phyloP scores from a whole-genome alignment of 1,284 basidiomycete genomes.

The Meira miltonrushii region DNA sequence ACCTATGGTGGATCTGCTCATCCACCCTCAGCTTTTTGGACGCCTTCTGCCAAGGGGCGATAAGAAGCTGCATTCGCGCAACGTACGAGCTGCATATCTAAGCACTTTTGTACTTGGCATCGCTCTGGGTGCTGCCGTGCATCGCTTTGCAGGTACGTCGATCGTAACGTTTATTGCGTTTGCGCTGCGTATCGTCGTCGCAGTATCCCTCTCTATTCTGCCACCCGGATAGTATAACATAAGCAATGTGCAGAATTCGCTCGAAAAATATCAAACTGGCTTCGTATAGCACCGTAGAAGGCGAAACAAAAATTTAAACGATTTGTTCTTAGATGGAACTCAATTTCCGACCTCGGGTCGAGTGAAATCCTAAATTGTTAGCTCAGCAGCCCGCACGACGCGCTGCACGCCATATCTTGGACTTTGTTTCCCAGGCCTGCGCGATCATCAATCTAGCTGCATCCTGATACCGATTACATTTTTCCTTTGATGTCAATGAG shows the following conservation, averaged over 20 bases:
- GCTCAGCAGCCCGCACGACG: no score
- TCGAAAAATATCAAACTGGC: conserved; percentile 1
- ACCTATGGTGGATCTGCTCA: conserved; percentile 4
- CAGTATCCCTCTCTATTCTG: background rate
- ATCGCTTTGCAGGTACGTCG: background rate
- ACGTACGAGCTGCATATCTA: background rate
- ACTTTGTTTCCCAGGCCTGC: no score
- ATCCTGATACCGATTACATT: no score
- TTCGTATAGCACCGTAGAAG: background rate
- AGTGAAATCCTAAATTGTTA: no score
- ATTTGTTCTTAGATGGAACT: no score
- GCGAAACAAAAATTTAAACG: no score
- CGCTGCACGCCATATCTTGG: no score
- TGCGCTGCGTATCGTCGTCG: background rate
- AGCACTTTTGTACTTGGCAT: conserved; percentile 2
- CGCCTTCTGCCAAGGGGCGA: background rate
- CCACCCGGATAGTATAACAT: background rate
- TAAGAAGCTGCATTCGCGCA: conserved; percentile 1
- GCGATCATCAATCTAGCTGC: no score
- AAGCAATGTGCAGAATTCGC: background rate
- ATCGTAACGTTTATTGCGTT: conserved; percentile 4
- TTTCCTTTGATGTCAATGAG: no score
- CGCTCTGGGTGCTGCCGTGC: conserved; percentile 1
- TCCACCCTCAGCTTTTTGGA: background rate
- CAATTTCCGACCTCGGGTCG: no score